These are phyloP conservation scores for Rhizomucor miehei DNA, from an alignment of 371 early-diverging fungal species.

Conservation along the genomic window DNA sequence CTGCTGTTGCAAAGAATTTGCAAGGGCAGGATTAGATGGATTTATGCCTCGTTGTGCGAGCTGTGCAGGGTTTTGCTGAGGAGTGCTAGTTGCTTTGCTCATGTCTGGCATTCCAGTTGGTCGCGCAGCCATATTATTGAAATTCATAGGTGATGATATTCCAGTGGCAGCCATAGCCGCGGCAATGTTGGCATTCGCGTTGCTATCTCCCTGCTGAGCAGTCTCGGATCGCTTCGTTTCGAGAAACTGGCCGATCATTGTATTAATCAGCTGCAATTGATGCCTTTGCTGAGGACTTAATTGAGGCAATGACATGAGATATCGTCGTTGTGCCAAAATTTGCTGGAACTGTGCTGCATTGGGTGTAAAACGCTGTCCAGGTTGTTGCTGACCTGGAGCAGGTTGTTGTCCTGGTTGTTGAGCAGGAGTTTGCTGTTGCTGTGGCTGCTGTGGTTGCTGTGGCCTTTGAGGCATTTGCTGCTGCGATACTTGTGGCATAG, in stretches of 20 bases:
- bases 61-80: conserved; percentile 6
- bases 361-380: background rate
- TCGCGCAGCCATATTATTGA: conserved; percentile 11
- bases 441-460: conserved; percentile 11
- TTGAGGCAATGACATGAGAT: conserved; percentile 2
- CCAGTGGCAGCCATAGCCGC: conserved; percentile 7
- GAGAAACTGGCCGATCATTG: conserved; percentile 9
- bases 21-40: conserved; percentile 8
- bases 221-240: conserved; percentile 4
- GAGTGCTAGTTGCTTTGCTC: conserved; percentile 2
- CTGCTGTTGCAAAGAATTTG: conserved; percentile 10
- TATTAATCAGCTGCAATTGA: conserved; percentile 21
- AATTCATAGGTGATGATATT: conserved; percentile 17
- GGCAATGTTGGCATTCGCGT: conserved; percentile 6
- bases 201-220: conserved; percentile 6
- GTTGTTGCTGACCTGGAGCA: conserved; percentile 13
- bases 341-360: conserved; percentile 9
- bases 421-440: conserved; percentile 7
- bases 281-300: conserved; percentile 25
- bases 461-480: conserved; percentile 9
- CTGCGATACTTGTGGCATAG: conserved; percentile 3
- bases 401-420: conserved; percentile 17
- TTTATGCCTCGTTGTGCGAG: conserved; percentile 8
- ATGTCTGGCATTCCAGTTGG: conserved; percentile 6
- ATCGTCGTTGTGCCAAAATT: conserved; percentile 6